Base-by-base conservation (phyloP, 2,329 filamentous ascomycete genomes). In the Fusarium pseudocircinatum region DNA sequence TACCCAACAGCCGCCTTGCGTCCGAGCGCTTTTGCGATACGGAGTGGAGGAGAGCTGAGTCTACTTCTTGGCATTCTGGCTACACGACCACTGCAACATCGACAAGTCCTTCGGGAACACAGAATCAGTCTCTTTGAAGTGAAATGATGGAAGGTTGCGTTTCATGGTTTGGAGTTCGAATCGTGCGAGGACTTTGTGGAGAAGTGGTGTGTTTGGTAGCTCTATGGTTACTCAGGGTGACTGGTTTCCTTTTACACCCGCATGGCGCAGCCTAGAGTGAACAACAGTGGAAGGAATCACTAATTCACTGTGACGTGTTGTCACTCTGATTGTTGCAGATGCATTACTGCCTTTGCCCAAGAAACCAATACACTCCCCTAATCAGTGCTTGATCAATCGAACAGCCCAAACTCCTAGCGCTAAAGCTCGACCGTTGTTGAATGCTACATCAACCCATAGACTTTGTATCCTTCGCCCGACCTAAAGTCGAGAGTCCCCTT, bases 101-200 rank as follows among this genome's bases (percentile, higher is more conserved):
- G 11, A 39, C 11, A 7, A 22, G 11, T 22, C 37, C 37, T 39
- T 39, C 20, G 12, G 3, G 20, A 22, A 39, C 37, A 39, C 37
- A 20, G 20, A 13, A 39, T 39, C 4, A 3, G 13, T 2, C 1
- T 11, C 22, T 0, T 22, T 39, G 7, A 13, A 14, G 37, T 39
- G 11, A 39, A 39, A 39, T 22, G 4, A 22, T 39, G 2, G 37
- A 39, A 39, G 20, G 7, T 39, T 39, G 12, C 0, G 37, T 22
- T 4, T 15, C 6, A 9, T 28, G 26, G 26, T 28, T 28, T 28
- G 26, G 26, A 28, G 26, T n/a, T 30, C 28, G 28, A 30, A 28
- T 46, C 8, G 7, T 46, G 44, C 26, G 26, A 30, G 9, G 26
- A 47, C 2, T 30, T 12, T 15, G 26, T 7, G 4, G 3, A 30